Percentiles rank a stretch among this genome's conserved stretches.
phyloP scores from a whole-genome alignment of 129 eudicot species.

The Flaveria trinervia region DNA sequence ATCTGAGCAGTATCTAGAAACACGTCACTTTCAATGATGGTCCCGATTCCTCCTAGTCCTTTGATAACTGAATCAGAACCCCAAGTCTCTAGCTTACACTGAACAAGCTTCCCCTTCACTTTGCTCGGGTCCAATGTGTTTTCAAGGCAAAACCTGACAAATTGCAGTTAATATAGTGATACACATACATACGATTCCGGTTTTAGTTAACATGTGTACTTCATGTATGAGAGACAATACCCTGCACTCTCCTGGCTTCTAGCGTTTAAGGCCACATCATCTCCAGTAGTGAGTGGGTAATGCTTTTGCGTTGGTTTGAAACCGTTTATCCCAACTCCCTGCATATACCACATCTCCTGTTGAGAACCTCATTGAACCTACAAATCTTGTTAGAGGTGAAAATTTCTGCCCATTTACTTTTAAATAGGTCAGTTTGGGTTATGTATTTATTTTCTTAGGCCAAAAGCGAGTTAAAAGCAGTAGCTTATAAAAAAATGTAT shows the following conservation, averaged over 20 bases:
- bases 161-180: not conserved
- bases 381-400: not conserved
- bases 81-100: conserved; percentile 63
- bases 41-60: conserved; percentile 76
- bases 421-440: not conserved
- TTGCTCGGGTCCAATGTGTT: conserved; percentile 70
- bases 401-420: not conserved
- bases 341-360: conserved; percentile 9
- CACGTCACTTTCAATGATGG: conserved; percentile 55
- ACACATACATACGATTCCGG: not conserved
- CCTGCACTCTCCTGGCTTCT: conserved; percentile 57
- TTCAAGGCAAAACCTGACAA: conserved; percentile 56
- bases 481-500: not conserved
- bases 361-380: conserved; percentile 4
- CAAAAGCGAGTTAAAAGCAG: not conserved
- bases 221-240: conserved; percentile 37
- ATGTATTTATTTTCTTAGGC: not conserved
- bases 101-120: conserved; percentile 83
- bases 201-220: conserved; percentile 8
- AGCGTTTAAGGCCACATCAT: conserved; percentile 66
- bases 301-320: conserved; percentile 50
- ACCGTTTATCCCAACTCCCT: conserved; percentile 78
- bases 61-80: conserved; percentile 79
- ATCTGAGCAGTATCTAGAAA: conserved; percentile 71
- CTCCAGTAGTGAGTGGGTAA: conserved; percentile 69